A percentile compares a stretch with the other conserved stretches of the same genome.
Conservation (phyloP, 805 yeast species). For the Ogataea methylovora region DNA sequence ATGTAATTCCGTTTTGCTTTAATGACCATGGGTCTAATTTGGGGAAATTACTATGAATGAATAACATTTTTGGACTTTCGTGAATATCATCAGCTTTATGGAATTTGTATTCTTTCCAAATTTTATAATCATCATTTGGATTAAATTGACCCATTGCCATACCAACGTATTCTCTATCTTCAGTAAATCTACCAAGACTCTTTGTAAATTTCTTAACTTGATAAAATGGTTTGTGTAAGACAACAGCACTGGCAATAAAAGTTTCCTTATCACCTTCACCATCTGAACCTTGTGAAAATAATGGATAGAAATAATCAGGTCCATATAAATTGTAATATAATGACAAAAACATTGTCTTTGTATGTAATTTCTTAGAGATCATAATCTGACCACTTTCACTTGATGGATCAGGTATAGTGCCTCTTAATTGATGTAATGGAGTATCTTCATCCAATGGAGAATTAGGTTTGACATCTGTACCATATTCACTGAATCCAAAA, state of each 20-base stretch:
- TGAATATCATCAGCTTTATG: conserved; percentile 8
- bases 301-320: conserved; percentile 47
- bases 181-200: conserved; percentile 43
- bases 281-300: conserved; percentile 39
- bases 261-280: conserved; percentile 58
- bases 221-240: conserved; percentile 50
- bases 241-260: conserved; percentile 52
- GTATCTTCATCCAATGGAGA: conserved; percentile 25
- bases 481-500: conserved; percentile 31
- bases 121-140: conserved; percentile 51
- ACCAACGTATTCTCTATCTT: conserved; percentile 43
- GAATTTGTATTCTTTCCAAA: conserved; percentile 20
- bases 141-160: conserved; percentile 74
- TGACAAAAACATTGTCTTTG: conserved; percentile 44
- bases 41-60: conserved; percentile 63
- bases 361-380: conserved; percentile 48
- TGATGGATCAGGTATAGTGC: conserved; percentile 56
- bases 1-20: conserved; percentile 32
- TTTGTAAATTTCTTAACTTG: conserved; percentile 49
- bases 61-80: conserved; percentile 30
- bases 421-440: conserved; percentile 52
- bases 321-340: conserved; percentile 57
- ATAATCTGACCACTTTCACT: conserved; percentile 61
- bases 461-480: conserved; percentile 15
- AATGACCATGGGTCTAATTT: conserved; percentile 57